Evolutionary conservation across 805 yeast genomes (phyloP), one percentile per base, ranked within the genome.

Genomic region (Saccharomycopsis selenospora): DNA sequence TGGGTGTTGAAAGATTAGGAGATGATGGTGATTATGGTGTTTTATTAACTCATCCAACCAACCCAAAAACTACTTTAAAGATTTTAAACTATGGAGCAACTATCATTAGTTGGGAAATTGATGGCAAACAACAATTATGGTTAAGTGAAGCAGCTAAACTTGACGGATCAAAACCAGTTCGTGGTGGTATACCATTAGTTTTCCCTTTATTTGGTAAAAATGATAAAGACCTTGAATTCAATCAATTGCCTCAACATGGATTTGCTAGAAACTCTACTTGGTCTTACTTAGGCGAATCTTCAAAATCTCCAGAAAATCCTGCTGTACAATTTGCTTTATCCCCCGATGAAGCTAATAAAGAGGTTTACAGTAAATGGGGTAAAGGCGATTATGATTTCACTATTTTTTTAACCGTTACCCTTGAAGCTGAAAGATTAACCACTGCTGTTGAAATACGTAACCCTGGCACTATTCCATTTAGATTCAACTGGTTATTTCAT

Each of bases 161-260:
- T 52, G 98, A 93, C 61, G 98, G 98, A 8, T 68, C 91, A 41
- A 85, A 84, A 61, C 95, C 99, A 1, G 97, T 93, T 17, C 78
- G 99, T 64, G 99, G 99, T 55, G 99, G 99, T 45, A 86, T 93
- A 46, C 99, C 99, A 10, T 70, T 93, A 22, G 98, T 91, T 6
- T 93, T 93, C 74, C 99, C 99, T 2, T 86, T 83, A 1, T 85
- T 85, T 59, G 98, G 99, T 51, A 89, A 79, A 56, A 65, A 80
- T 55, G 70, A 72, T 27, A 71, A 75, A 5, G 73, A 69, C 48
- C 85, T 85, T 3, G 67, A 69, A 30, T 77, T 89, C 36, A 72
- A 70, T 45, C 64, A 74, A 29, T 75, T 93, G 55, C 97, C 97
- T 17, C 98, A 93, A 68, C 99, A 93, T 63, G 99, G 99, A 1